phyloP scores from a whole-genome alignment of 2,329 filamentous ascomycete genomes.

The Trichoderma guizhouense region DNA sequence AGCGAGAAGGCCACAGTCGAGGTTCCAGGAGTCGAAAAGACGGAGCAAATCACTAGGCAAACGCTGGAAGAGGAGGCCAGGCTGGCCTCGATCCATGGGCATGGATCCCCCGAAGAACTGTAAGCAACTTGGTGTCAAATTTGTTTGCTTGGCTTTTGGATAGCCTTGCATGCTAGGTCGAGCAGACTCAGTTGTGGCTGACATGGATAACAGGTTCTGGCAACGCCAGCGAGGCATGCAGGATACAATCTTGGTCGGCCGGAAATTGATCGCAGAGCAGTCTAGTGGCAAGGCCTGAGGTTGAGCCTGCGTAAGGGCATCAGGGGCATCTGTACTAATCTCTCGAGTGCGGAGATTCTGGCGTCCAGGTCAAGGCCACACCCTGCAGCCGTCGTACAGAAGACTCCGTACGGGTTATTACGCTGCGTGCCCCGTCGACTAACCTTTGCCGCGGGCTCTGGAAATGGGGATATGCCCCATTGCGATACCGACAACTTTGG shows the following conservation, averaged over 20 bases:
- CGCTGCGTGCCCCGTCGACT: not conserved
- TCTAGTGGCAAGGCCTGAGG: constrained; percentile 22
- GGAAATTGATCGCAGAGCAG: constrained; percentile 51
- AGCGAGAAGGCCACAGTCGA: constrained; percentile 42
- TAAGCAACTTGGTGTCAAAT: constrained; percentile 30
- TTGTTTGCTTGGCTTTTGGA: not conserved
- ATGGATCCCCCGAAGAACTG: constrained; percentile 50
- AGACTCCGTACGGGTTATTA: not conserved
- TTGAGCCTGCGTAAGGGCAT: not conserved
- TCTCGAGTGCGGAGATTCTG: not conserved
- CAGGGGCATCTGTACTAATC: constrained; percentile 5
- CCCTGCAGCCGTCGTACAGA: not conserved
- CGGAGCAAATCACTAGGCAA: constrained; percentile 62
- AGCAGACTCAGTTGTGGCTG: constrained; percentile 2
- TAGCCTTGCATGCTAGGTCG: not conserved
- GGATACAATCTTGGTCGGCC: constrained; percentile 57
- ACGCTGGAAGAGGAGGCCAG: constrained; percentile 63
- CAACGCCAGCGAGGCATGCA: constrained; percentile 55
- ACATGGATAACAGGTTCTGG: constrained; percentile 53
- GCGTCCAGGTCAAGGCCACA: not conserved
- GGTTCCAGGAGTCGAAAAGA: constrained; percentile 46
- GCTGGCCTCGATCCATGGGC: constrained; percentile 46
- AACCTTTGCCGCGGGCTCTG: not conserved
- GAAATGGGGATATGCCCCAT: constrained; percentile 7
- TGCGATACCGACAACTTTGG: constrained; percentile 4